Base-by-base conservation (phyloP, 164 flowering plant genomes). In the Saururus chinensis region DNA sequence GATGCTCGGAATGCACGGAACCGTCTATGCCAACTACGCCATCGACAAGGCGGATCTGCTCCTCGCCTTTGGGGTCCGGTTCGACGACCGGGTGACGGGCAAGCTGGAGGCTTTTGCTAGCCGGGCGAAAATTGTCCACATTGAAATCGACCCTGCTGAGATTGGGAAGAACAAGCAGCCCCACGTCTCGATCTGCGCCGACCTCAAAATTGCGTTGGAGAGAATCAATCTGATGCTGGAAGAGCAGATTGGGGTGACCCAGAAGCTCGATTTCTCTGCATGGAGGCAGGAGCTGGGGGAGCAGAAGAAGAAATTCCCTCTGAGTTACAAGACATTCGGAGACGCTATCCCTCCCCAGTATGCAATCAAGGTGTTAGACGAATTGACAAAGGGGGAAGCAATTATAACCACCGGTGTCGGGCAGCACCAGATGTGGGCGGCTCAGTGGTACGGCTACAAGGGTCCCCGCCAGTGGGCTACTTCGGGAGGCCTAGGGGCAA, bases 1-100 rank as follows among this genome's bases (percentile, higher is more conserved):
- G 13, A 86, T 84, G 84, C 82, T 84, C 19, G 92, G 92, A 25
- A 86, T 86, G 89, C 87, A 82, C 64, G 92, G 92, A 12, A 84
- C 89, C 51, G 84, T 84, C 4, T 81, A 75, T 71, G 92, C 92
- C 0, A 84, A 86, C 68, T 86, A 86, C 64, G 81, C 88, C 13
- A 82, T 86, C 53, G 82, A 86, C 59, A 68, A 71, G 52, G 40
- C 77, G 12, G 88, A 86, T 70, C 60, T 84, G 64, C 71, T 86
- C 65, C 87, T 86, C 58, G 87, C 92, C 1, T 82, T 86, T 70
- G 92, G 92, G 19, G 92, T 80, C 16, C 71, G 85, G 56, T 86
- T 86, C 63, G 88, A 86, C 70, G 88, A 86, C 49, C 77, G 92
- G 10, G 87, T 86, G 45, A 83, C 92, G 0, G 88, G 88, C 9